Evolutionary conservation across 495 filamentous ascomycete species (phyloP), one percentile per base, ranked within the genome.

Genomic region (Aspergillus saccharolyticus): DNA sequence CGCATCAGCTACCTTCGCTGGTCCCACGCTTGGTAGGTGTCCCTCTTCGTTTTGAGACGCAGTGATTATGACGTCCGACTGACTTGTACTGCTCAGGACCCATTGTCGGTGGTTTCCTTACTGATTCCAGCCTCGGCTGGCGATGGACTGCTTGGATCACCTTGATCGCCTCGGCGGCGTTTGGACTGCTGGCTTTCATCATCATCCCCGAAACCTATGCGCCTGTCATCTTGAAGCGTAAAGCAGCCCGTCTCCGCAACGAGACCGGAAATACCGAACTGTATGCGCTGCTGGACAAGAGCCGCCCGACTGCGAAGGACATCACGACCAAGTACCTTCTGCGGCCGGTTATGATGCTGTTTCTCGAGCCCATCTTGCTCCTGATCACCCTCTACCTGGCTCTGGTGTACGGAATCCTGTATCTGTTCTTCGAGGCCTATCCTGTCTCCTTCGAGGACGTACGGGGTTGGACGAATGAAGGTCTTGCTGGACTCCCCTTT

Each of bases 81-180:
- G 19, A 63, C 56, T 42, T n/a, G 2, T 18, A 1, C 42, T 15
- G 42, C 10, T 28, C 46, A 66, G 60, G 61, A n/a, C 65, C 65
- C 16, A 67, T 67, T 53, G 55, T 67, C 5, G 84, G 82, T 25
- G 80, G 77, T n/a, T 87, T 85, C 64, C 74, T 85, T 50, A 79
- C 76, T 4, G 72, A 79, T 18, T 76, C 70, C 16, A 71, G 80
- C 50, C 75, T 86, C 2, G 78, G 77, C 54, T 87, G 85, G 85
- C 72, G 82, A 39, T 88, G 85, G 83, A 83, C 82, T 0, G 79
- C 75, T 14, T 90, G 80, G 78, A 76, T 87, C 42, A 84, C 80
- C 4, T 59, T 81, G n/a, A 85, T 89, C 57, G 72, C 83, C 43
- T 73, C 71, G 0, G 67, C 71, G 16, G 63, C 76, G 20, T 79